Evolutionary conservation across 169 alveolate species (phyloP), one percentile per base, ranked within the genome.

Genomic region (Perkinsus olseni): DNA sequence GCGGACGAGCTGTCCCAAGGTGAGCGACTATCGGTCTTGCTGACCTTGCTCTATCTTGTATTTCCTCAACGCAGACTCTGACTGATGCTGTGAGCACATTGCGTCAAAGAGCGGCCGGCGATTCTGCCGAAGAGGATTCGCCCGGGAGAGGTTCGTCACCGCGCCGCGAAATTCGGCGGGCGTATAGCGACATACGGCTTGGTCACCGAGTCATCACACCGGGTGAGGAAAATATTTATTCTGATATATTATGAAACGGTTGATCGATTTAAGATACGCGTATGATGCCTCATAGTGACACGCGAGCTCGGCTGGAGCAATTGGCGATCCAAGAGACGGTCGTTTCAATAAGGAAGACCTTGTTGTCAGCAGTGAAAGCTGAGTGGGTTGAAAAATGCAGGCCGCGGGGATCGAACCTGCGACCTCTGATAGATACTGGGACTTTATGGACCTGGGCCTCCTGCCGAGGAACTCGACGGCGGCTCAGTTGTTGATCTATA

Each of bases 181-280:
- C 31, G 0, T 62, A 62, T 62, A 62, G 82, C 31, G 82, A 62
- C 82, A 62, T 62, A 0, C 28, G 31, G 10, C 36, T 62, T 24
- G 82, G 82, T 0, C 82, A 62, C 17, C 13, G 82, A 28, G 36
- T 62, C 8, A 62, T 62, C 34, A 6, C 82, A 62, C 82, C 82
- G 82, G 82, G 82, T 62, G 34, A 28, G 82, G 4, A 13, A 28
- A 13, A 40, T 40, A 40, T 40, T 6, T 40, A 40, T 40, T 40
- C 11, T 40, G 3, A 11, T 40, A 24, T 62, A 28, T 62, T 8
- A 62, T 62, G 82, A 62, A 62, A 62, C 82, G 82, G 82, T 62
- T 62, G 82, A 62, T 62, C 82, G 82, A 62, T 62, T 62, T 62
- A 62, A 62, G 82, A 62, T 62, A 62, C 82, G 82, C 82, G 82